Base-by-base conservation (phyloP, 1,139 yeast genomes). In the Diutina ranongensis region DNA sequence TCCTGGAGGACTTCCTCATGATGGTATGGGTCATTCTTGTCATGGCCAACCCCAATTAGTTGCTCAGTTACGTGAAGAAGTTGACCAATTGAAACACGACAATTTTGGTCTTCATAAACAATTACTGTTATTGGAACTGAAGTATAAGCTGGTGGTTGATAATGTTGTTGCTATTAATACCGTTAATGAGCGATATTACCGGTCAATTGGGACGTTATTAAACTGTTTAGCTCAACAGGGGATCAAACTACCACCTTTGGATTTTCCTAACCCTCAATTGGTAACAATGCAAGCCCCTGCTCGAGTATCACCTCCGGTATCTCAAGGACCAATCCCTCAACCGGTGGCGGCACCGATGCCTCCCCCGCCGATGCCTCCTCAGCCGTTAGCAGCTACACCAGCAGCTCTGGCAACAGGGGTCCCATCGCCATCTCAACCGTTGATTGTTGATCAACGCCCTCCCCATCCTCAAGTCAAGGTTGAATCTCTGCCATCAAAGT, bases 141-240 rank as follows among this genome's bases (percentile, higher is more conserved):
- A 80, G 57, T 83, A 81, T 55, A 79, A 80, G 49, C 74, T 84
- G 2, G 68, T 83, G 28, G 67, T 82, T 42, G 84, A 81, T 47
- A 75, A 77, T 49, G 60, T 82, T 44, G 70, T 82, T 16, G 66
- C 78, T 0, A 61, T 80, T 49, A 78, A 77, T 53, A 65, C 72
- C 15, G 65, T 71, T 19, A 77, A 79, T 56, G 86, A 80, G 53
- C 65, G 80, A 36, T 70, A 74, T 52, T 68, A 74, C 47, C 65
- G 70, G 40, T 72, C 81, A 42, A 67, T 82, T 54, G 69, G 68
- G 42, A 55, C 68, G 0, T 60, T 83, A 40, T 63, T 76, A 19
- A 68, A 68, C 48, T 64, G 76, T 38, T 60, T 83, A 32, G 55
- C 65, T 4, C 79, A 69, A 50, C 68, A 78, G 13, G 92, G 92